Evolutionary conservation across 345 rosid species (phyloP).

Genomic region (Aquilaria yunnanensis): DNA sequence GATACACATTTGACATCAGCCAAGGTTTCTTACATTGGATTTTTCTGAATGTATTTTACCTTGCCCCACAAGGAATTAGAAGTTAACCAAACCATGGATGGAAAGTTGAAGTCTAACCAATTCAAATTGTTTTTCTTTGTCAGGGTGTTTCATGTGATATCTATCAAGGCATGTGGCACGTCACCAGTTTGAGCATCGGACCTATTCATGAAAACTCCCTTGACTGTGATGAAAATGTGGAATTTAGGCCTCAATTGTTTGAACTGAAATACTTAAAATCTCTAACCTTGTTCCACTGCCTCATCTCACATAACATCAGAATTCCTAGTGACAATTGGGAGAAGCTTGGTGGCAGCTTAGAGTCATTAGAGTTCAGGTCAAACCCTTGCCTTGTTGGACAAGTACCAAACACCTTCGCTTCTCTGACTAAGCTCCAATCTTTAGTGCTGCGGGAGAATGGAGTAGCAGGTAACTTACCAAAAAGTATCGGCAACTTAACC

Average conservation of each 20-base stretch:
- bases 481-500: neutral
- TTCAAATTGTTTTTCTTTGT: slow-evolving; percentile 4
- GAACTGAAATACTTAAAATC: slow-evolving; percentile 68
- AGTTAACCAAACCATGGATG: no score
- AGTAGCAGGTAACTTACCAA: slow-evolving; percentile 48
- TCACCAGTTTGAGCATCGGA: slow-evolving; percentile 68
- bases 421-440: slow-evolving; percentile 54
- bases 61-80: no score
- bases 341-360: slow-evolving; percentile 44
- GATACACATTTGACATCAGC: no score
- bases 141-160: slow-evolving; percentile 92
- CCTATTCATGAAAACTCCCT: slow-evolving; percentile 64
- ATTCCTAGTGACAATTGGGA: slow-evolving; percentile 46
- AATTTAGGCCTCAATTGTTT: slow-evolving; percentile 57
- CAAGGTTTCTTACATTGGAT: no score
- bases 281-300: slow-evolving; percentile 64
- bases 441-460: slow-evolving; percentile 66
- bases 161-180: slow-evolving; percentile 69
- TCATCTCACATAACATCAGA: slow-evolving; percentile 32
- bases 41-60: no score
- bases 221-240: slow-evolving; percentile 39
- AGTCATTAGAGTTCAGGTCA: slow-evolving; percentile 67
- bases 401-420: slow-evolving; percentile 45
- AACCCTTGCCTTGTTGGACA: slow-evolving; percentile 67
- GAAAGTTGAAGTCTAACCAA: no score